Evolutionary conservation across 2,329 filamentous ascomycete genomes (phyloP), one percentile per base, ranked within the genome.

Genomic region (Corniculantispora saksenae): DNA sequence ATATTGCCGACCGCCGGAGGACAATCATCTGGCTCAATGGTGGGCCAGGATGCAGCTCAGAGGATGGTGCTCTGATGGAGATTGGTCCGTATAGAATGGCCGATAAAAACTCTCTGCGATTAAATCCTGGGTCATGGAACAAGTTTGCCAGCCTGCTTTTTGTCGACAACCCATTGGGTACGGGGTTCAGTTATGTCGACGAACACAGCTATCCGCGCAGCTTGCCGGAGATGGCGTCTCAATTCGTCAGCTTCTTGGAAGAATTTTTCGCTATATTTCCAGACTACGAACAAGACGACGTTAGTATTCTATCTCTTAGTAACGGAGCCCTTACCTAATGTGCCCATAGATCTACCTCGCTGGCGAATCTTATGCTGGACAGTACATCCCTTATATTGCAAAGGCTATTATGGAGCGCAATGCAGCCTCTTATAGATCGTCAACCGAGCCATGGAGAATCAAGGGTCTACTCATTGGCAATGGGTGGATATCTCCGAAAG

Each of bases 21-120:
- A 97, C 94, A 3, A 91, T 99, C 13, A 89, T 99, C 73, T 99
- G 96, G 95, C 81, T 99, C 65, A 99, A 99, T 75, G 96, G 95
- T 62, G 96, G 95, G 0, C 95, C 95, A 1, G 95, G 96, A 29
- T 99, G 95, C 79, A 97, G 93, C 77, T 98, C 94, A 32, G 94
- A 97, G 84, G 96, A 99, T 77, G 95, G 94, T 70, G 93, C 93
- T 2, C 78, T 98, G 82, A 98, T 98, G 86, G 95, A 99, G 78
- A 87, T 99, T 68, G 95, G 95, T 0, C 95, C 95, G 2, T 99
- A 97, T 77, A 85, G 95, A 69, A 81, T 99, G 65, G 89, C 91
- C 73, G 86, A 94, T 69, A 86, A 91, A 78, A 84, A 78, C 83
- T 89, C 72, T 3, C 81, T 99, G 64, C 83, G 82, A 65, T 89